Evolutionary conservation across 1,284 basidiomycete species (phyloP).

Genomic region (Sporisorium scitamineum): DNA sequence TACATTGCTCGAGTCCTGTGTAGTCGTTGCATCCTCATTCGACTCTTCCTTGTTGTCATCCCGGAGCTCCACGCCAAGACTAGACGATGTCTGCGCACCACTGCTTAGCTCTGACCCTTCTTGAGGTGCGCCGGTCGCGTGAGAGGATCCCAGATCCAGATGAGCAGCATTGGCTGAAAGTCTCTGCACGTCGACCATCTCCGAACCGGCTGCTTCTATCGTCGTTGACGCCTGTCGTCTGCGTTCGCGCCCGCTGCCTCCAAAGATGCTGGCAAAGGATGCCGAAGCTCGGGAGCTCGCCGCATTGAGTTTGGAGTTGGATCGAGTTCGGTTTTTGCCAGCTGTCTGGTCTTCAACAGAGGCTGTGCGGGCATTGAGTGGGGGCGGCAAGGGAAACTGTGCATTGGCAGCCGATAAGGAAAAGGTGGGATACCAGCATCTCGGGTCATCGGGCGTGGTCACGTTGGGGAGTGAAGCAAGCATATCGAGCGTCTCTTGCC

Average conservation of each 20-base stretch:
- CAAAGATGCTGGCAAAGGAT: slow-evolving; percentile 50
- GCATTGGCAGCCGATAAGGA: slow-evolving; percentile 70
- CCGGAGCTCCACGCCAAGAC: slow-evolving; percentile 2
- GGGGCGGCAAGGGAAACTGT: slow-evolving; percentile 78
- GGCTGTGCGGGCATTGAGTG: slow-evolving; percentile 67
- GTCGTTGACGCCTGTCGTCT: slow-evolving; percentile 10
- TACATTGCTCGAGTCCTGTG: not conserved
- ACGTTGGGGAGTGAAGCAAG: slow-evolving; percentile 71
- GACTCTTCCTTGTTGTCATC: not conserved
- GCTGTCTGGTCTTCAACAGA: slow-evolving; percentile 13
- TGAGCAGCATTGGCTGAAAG: slow-evolving; percentile 3
- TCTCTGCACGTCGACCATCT: slow-evolving; percentile 15
- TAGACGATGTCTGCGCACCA: slow-evolving; percentile 1
- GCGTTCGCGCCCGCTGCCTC: slow-evolving; percentile 33
- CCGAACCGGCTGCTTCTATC: not conserved
- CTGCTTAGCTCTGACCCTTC: not conserved
- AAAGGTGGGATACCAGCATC: slow-evolving; percentile 17
- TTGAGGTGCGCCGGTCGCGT: not conserved
- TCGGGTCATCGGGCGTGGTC: slow-evolving; percentile 56
- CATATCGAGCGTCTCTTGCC: slow-evolving; percentile 71
- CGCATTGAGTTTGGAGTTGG: slow-evolving; percentile 29
- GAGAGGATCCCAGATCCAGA: not conserved
- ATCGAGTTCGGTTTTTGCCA: slow-evolving; percentile 4
- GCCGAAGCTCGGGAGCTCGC: slow-evolving; percentile 28
- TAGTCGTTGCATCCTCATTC: not conserved